Conservation (phyloP, 176 grass and related monocot genomes). For the Raddia distichophylla region DNA sequence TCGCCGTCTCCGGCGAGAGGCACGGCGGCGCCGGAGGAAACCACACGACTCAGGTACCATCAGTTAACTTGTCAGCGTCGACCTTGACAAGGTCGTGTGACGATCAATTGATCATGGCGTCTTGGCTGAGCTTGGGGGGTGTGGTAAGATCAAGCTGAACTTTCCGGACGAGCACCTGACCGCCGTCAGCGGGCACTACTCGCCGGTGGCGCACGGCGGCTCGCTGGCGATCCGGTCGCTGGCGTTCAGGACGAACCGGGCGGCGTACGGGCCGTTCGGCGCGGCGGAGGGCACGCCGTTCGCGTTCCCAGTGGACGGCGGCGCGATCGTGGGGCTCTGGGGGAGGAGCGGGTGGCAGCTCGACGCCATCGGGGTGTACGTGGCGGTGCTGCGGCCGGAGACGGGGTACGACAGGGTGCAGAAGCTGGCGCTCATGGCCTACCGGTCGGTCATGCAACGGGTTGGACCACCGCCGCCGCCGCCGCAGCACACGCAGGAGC, state of each 20-base stretch:
- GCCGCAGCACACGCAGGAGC: background rate
- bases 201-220: constrained; percentile 21
- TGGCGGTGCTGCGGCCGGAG: constrained; percentile 36
- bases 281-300: constrained; percentile 43
- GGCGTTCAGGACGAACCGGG: constrained; percentile 40
- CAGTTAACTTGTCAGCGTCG: background rate
- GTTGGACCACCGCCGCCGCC: constrained; percentile 1
- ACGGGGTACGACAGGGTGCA: constrained; percentile 35
- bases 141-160: constrained; percentile 37
- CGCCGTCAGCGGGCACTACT: constrained; percentile 43
- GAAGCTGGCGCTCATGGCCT: constrained; percentile 34
- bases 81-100: background rate
- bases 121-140: background rate
- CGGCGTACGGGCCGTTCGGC: constrained; percentile 47
- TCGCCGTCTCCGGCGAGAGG: constrained; percentile 36
- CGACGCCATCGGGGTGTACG: constrained; percentile 50
- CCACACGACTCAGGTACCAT: constrained; percentile 39
- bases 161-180: constrained; percentile 53
- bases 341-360: constrained; percentile 52
- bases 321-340: constrained; percentile 42
- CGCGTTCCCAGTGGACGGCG: constrained; percentile 46
- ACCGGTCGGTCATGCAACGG: constrained; percentile 22
- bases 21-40: constrained; percentile 42
- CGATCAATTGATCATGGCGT: background rate
- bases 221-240: constrained; percentile 50